A percentile compares a stretch with the other conserved stretches of the same genome.
phyloP scores from a whole-genome alignment of 78 protist genomes.

The Protostelium mycophagum region DNA sequence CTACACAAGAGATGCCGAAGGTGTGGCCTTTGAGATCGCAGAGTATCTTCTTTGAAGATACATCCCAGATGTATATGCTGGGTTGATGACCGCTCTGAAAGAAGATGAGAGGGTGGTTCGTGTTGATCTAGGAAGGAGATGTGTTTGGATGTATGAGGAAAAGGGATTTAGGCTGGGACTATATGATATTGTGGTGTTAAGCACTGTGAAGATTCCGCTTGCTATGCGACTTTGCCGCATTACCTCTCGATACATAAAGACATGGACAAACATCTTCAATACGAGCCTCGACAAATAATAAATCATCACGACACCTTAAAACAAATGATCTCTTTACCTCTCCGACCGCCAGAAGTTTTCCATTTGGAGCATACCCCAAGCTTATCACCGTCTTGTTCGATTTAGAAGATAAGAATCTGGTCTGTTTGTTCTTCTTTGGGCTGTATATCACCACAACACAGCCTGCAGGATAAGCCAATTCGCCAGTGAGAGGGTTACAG shows the following conservation, averaged over 20 bases:
- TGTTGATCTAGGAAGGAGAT: no score
- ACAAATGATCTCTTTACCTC: not conserved
- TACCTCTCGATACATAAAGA: no score
- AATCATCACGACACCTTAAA: no score
- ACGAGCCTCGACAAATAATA: not conserved
- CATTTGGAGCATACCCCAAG: not conserved
- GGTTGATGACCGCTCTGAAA: slow-evolving; percentile 7
- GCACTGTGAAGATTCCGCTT: no score
- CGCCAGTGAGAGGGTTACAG: not conserved
- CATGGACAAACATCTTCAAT: no score
- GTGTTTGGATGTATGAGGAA: no score
- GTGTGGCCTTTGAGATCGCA: not conserved
- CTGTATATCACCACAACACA: slow-evolving; percentile 4
- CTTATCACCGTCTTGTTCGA: not conserved
- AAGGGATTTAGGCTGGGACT: no score
- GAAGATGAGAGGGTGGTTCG: no score
- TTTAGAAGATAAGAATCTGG: not conserved
- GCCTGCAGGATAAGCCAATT: slow-evolving; percentile 14
- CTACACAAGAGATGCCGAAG: slow-evolving; percentile 4
- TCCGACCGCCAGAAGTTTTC: slow-evolving; percentile 7
- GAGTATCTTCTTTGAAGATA: not conserved
- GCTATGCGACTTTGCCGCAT: no score
- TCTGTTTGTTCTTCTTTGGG: slow-evolving; percentile 17
- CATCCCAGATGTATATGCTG: not conserved
- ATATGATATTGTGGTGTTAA: no score